Conservation (phyloP, 1,284 basidiomycete genomes). For the Schizophyllum amplum region DNA sequence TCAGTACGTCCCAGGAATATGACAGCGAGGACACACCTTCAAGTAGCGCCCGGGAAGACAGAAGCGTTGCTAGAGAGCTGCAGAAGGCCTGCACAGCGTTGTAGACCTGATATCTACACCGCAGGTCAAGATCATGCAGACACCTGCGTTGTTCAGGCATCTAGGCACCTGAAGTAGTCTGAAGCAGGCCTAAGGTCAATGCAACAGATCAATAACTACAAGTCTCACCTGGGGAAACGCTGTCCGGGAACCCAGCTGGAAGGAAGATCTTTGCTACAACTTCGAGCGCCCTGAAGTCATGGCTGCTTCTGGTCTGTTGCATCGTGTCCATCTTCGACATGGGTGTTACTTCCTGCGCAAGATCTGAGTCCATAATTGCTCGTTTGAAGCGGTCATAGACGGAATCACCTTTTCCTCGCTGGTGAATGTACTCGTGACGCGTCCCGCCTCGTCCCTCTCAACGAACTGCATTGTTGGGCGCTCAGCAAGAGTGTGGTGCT, state of each 20-base stretch:
- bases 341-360: not conserved
- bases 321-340: not conserved
- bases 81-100: constrained; percentile 65
- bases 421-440: not conserved
- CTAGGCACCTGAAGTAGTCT: constrained; percentile 10
- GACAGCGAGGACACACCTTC: constrained; percentile 35
- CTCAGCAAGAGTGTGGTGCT: too few species aligned
- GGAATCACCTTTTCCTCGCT: not conserved
- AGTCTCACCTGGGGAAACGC: constrained; percentile 47
- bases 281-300: not conserved
- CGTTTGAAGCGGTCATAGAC: not conserved
- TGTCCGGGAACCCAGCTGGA: constrained; percentile 51
- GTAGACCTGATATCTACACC: constrained; percentile 47
- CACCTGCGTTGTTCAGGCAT: not conserved
- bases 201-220: not conserved
- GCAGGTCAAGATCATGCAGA: not conserved
- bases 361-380: not conserved
- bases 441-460: not conserved
- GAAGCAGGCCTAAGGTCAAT: not conserved
- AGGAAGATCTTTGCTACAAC: constrained; percentile 39
- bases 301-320: not conserved
- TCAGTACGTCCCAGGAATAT: not conserved
- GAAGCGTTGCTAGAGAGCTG: constrained; percentile 51
- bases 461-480: not conserved
- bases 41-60: constrained; percentile 60